Base-by-base conservation (phyloP, 2,329 filamentous ascomycete genomes). In the Sarocladiaceae sp. region DNA sequence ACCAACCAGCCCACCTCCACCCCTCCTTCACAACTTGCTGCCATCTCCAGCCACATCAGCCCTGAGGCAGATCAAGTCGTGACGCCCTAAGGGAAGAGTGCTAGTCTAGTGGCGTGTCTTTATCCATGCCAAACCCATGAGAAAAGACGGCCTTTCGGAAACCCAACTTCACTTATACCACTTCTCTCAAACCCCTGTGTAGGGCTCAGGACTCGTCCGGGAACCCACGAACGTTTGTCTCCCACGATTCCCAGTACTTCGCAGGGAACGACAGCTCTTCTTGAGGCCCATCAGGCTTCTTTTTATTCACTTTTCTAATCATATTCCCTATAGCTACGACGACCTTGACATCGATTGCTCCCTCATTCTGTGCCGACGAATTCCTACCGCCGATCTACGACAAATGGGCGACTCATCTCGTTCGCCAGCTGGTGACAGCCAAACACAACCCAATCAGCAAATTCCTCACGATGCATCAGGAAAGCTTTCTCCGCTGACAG, bases 11-110 rank as follows among this genome's bases (percentile, higher is more conserved):
- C 25, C 26, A 31, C 44, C 17, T 17, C 22, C 44, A 48, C 44
- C 25, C 25, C 40, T n/a, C 44, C 26, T 48, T 28, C 10, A 8
- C 15, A 22, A 33, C 26, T 48, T 28, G 20, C 44, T 31, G 33
- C 44, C 28, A 48, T 33, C 26, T 31, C n/a, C 26, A n/a, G 40
- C 44, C 44, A 48, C 44, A 33, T 33, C 29, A 31, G 44, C n/a
- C 25, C 26, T 20, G 26, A 33, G 25, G n/a, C 44, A 31, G 20
- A 48, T 31, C 44, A 31, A 22, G 17, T 31, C 26, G 12, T 26
- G 23, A 5, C 7, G 12, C 25, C 15, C 20, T 15, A 25, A 7
- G n/a, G n/a, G 22, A 44, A n/a, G 40, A 26, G 11, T 5, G 33
- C 23, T 17, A 33, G n/a, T 10, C 28, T 18, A 48, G 44, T 20